Base-by-base conservation (phyloP, 2,329 filamentous ascomycete species). In the Ramichloridium luteum region DNA sequence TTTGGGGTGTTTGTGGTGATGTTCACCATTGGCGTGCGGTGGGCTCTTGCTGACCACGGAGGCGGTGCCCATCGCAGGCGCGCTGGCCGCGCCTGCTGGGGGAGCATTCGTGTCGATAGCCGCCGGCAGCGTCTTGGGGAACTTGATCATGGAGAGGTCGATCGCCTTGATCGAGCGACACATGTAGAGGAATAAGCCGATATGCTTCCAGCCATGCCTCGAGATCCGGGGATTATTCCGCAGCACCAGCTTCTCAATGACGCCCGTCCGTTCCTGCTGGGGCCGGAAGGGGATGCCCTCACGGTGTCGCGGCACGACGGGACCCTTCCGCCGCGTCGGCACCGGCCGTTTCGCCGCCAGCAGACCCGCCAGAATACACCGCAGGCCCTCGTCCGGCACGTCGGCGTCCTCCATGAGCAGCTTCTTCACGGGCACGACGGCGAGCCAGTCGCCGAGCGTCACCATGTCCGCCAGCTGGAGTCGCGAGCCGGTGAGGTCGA, bases 361-460 rank as follows among this genome's bases (percentile, higher is more conserved):
- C 2, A 98, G 64, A 3, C 84, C 88, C 1, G 86, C 83, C 6
- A 98, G 68, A 25, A 96, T 74, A 12, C 93, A 79, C 12, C 90
- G 72, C 5, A 94, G 64, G 3, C 84, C 84, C 53, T 93, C 85
- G 47, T 96, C 86, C 1, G 72, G 82, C 22, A 98, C 60, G 4
- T 84, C 81, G 38, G 84, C 88, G 51, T 92, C 83, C 48, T 94
- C 86, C 33, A 96, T 60, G 5, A 92, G 67, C 1, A 98, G 60
- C 48, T 92, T 84, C 44, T 81, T 79, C 3, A 96, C 77, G 0
- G 90, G 88, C 1, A 96, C 88, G 5, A 98, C 76, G 4, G 90
- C 88, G 25, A 98, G 67, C 65, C 88, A 98, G 53, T 98, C 90
- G 30, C 86, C 83, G 2, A 98, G 67, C 0, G 90, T 94, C 30